phyloP scores from a whole-genome alignment of 495 filamentous ascomycete species.

The Rhizodiscina lignyota region DNA sequence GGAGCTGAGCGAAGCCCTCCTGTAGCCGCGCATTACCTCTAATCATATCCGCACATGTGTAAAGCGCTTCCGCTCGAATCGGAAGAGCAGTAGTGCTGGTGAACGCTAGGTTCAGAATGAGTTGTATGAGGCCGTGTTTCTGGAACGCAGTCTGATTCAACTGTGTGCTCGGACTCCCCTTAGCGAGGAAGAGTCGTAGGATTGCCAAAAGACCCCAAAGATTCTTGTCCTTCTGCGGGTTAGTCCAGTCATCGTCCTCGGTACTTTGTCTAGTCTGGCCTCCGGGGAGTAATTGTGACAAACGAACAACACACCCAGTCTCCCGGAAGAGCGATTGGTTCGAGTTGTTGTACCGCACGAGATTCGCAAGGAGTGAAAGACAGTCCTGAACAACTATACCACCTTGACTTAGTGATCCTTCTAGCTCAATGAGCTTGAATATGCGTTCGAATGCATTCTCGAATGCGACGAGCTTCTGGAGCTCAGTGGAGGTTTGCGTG shows the following conservation, averaged over 20 bases:
- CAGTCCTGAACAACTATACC: constrained; percentile 90
- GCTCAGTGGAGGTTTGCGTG: constrained; percentile 54
- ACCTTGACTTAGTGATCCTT: constrained; percentile 70
- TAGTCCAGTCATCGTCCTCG: constrained; percentile 53
- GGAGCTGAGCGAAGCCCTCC: constrained; percentile 72
- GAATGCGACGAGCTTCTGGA: constrained; percentile 90
- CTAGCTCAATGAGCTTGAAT: constrained; percentile 62
- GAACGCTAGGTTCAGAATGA: constrained; percentile 72
- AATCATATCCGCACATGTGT: constrained; percentile 78
- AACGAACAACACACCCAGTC: constrained; percentile 61
- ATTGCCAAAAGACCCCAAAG: constrained; percentile 80
- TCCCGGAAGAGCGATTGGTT: constrained; percentile 94
- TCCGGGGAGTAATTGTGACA: constrained; percentile 46
- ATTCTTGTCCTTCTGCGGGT: constrained; percentile 72
- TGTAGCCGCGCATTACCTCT: constrained; percentile 65
- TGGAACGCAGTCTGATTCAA: constrained; percentile 78
- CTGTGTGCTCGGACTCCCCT: constrained; percentile 60
- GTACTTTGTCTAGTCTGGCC: constrained; percentile 15
- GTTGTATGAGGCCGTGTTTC: constrained; percentile 64
- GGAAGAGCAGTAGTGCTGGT: constrained; percentile 52
- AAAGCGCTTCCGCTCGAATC: constrained; percentile 71
- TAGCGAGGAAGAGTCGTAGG: constrained; percentile 66
- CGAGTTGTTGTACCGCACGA: constrained; percentile 73
- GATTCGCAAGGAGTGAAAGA: constrained; percentile 78
- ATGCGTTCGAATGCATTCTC: constrained; percentile 83